phyloP scores from a whole-genome alignment of 2,329 filamentous ascomycete genomes.

The Verticillium nubilum region DNA sequence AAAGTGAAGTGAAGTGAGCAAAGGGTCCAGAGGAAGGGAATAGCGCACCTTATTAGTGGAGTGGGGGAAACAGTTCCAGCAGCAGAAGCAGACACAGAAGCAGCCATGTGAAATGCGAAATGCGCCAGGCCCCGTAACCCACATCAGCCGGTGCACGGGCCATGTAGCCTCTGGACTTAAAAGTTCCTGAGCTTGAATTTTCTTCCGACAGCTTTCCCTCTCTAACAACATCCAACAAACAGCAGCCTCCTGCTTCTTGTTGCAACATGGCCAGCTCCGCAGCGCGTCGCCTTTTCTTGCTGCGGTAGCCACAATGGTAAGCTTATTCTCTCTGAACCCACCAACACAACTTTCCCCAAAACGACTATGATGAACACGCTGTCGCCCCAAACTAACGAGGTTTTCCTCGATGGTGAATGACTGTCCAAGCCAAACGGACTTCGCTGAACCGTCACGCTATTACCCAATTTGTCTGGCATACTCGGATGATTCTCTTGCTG shows the following conservation, averaged over 20 bases:
- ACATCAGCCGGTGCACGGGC: background rate
- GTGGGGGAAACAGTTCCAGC: background rate
- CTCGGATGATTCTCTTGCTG: conserved; percentile 3
- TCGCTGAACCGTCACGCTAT: conserved; percentile 31
- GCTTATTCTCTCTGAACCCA: background rate
- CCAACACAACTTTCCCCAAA: conserved; percentile 9
- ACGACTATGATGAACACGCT: conserved; percentile 37
- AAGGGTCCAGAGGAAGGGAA: background rate
- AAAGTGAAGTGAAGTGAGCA: background rate
- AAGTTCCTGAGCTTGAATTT: conserved; percentile 1
- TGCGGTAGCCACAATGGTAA: conserved; percentile 10
- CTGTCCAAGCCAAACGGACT: conserved; percentile 55
- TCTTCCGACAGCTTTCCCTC: background rate
- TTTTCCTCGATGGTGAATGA: conserved; percentile 42
- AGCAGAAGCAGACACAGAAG: background rate
- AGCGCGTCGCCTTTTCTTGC: background rate
- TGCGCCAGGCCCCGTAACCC: background rate
- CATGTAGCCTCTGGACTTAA: background rate
- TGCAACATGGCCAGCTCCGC: background rate
- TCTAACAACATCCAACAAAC: background rate
- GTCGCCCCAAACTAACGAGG: conserved; percentile 46
- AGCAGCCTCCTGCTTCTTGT: background rate
- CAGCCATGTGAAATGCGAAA: background rate
- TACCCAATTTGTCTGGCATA: background rate
- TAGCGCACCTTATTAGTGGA: background rate